phyloP scores from a whole-genome alignment of 148 eudicot species.

The Chenopodium suecicum region DNA sequence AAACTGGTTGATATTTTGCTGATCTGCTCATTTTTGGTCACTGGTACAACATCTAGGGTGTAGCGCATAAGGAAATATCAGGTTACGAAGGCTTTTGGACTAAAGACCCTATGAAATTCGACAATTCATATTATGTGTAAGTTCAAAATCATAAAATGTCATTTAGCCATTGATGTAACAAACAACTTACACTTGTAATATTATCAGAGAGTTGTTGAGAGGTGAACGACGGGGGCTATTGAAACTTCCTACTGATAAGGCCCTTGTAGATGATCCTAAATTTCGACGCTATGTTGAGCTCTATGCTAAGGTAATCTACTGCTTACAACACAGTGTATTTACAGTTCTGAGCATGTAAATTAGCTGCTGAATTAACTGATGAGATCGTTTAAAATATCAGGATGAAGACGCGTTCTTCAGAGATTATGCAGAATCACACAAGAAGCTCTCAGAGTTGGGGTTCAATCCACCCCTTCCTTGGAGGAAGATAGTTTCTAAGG shows the following conservation, averaged over 20 bases:
- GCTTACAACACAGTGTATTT: not conserved
- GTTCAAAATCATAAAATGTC: constrained; percentile 8
- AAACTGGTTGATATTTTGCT: not conserved
- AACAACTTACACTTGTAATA: not conserved
- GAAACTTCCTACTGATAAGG: constrained; percentile 80
- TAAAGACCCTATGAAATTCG: constrained; percentile 69
- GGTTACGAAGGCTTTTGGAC: constrained; percentile 94
- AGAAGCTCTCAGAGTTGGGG: constrained; percentile 81
- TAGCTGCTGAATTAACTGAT: not conserved
- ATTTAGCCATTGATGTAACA: not conserved
- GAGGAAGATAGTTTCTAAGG: constrained; percentile 9
- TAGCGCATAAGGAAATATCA: constrained; percentile 76
- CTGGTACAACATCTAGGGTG: constrained; percentile 45
- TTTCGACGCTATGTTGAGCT: constrained; percentile 58
- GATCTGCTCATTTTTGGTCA: not conserved
- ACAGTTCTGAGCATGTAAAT: not conserved
- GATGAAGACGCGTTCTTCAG: constrained; percentile 79
- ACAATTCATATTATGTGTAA: constrained; percentile 82
- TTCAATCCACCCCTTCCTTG: constrained; percentile 35
- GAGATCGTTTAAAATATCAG: constrained; percentile 25
- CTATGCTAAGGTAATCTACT: constrained; percentile 66
- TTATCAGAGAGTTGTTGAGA: constrained; percentile 67
- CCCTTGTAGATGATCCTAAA: constrained; percentile 56
- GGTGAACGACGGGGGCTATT: constrained; percentile 54
- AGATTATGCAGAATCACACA: constrained; percentile 89